These are phyloP conservation scores for Beauveria australis DNA, from an alignment of 2,329 filamentous ascomycete genomes.

Conservation along the genomic window DNA sequence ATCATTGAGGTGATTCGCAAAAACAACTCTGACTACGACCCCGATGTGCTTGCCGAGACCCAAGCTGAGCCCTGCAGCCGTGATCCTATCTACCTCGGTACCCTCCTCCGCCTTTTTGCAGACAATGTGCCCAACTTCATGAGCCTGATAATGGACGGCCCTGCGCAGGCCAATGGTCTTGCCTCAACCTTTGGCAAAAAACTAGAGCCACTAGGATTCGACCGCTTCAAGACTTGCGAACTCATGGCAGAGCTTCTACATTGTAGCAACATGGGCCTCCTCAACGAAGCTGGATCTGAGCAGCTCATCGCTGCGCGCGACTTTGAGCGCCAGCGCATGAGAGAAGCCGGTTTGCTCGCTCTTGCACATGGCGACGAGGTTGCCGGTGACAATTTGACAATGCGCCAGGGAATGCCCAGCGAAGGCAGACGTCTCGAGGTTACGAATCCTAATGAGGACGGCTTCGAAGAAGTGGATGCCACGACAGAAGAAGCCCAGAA, in stretches of 20 bases:
- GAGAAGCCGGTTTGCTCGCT: slow-evolving; percentile 63
- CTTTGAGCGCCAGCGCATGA: slow-evolving; percentile 69
- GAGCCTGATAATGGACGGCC: slow-evolving; percentile 73
- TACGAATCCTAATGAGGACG: slow-evolving; percentile 77
- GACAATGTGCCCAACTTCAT: slow-evolving; percentile 91
- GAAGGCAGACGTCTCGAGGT: slow-evolving; percentile 69
- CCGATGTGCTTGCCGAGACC: slow-evolving; percentile 76
- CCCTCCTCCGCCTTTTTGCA: slow-evolving; percentile 79
- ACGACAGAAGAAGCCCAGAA: slow-evolving; percentile 53
- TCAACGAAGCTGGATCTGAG: slow-evolving; percentile 88
- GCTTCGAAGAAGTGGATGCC: slow-evolving; percentile 80
- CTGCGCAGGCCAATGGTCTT: slow-evolving; percentile 64
- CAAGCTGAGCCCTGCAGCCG: slow-evolving; percentile 72
- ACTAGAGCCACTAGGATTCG: slow-evolving; percentile 92
- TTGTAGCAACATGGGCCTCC: slow-evolving; percentile 95
- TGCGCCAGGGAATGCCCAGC: slow-evolving; percentile 42
- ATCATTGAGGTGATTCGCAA: slow-evolving; percentile 98
- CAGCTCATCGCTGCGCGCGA: slow-evolving; percentile 76
- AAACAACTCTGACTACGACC: slow-evolving; percentile 98
- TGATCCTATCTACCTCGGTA: slow-evolving; percentile 93
- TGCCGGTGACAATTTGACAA: slow-evolving; percentile 50
- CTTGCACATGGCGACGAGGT: slow-evolving; percentile 31
- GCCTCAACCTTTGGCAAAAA: slow-evolving; percentile 83
- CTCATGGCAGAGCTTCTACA: slow-evolving; percentile 96
- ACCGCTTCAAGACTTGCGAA: slow-evolving; percentile 97